These are phyloP conservation scores for Agastache rugosa DNA, from an alignment of 257 asterid genomes.

Conservation along the genomic window DNA sequence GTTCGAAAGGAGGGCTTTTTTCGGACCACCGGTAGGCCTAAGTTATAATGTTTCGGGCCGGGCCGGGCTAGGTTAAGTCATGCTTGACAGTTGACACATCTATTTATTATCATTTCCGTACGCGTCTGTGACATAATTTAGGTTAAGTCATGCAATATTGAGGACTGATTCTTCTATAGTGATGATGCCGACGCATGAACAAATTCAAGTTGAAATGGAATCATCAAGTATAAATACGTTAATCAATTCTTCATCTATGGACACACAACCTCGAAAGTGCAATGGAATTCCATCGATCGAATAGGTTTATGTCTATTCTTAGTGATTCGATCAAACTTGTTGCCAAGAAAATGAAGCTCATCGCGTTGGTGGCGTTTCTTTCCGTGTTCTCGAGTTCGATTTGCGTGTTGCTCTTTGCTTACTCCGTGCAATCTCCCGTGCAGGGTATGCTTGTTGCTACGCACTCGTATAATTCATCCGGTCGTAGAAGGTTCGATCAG, in stretches of 20 bases:
- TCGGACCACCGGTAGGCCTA: no score
- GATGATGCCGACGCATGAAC: not conserved
- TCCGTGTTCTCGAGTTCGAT: conserved; percentile 30
- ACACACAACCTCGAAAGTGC: not conserved
- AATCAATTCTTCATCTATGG: not conserved
- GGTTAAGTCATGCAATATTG: no score
- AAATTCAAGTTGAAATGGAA: not conserved
- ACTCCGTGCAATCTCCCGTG: conserved; percentile 31
- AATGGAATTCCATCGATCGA: conserved; percentile 33
- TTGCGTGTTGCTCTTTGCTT: conserved; percentile 20
- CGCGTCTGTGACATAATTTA: not conserved
- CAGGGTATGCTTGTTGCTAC: not conserved
- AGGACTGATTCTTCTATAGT: not conserved
- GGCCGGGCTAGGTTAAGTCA: no score
- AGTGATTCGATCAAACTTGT: conserved; percentile 44
- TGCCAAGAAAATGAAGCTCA: conserved; percentile 50
- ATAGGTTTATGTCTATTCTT: conserved; percentile 38
- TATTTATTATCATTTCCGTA: not conserved
- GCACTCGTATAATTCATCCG: not conserved
- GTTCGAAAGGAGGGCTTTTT: no score
- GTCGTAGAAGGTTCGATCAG: not conserved
- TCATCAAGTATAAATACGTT: conserved; percentile 13
- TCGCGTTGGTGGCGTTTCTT: conserved; percentile 32
- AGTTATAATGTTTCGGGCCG: no score
- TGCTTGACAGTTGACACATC: no score